These are phyloP conservation scores for Didymella sp. DNA, from an alignment of 2,329 filamentous ascomycete genomes.

Conservation along the genomic window DNA sequence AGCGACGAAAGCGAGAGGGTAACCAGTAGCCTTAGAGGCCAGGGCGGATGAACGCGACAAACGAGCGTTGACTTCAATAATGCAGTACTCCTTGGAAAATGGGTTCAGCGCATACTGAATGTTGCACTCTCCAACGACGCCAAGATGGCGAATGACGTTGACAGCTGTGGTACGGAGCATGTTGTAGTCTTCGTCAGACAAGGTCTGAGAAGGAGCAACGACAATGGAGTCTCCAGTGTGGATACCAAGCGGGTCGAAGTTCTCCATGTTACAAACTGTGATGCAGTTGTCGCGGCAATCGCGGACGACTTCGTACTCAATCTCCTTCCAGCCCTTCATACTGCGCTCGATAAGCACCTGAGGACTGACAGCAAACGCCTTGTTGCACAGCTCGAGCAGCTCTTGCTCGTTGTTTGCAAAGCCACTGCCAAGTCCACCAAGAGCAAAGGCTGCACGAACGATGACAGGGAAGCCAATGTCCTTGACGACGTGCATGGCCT, in stretches of 20 bases:
- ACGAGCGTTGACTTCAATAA: conserved; percentile 98
- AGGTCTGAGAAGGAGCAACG: conserved; percentile 93
- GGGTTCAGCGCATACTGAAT: conserved; percentile 98
- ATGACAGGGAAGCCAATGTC: conserved; percentile 96
- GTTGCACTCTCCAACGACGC: conserved; percentile 98
- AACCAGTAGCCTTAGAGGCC: conserved; percentile 96
- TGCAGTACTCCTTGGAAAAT: conserved; percentile 94
- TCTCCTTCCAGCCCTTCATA: conserved; percentile 99
- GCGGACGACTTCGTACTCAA: conserved; percentile 97
- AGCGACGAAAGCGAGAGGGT: conserved; percentile 93
- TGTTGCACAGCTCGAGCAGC: conserved; percentile 86
- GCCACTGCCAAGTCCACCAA: conserved; percentile 92
- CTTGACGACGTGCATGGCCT: conserved; percentile 87
- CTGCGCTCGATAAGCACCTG: conserved; percentile 96
- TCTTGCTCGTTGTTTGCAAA: conserved; percentile 90
- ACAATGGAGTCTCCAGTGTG: conserved; percentile 99
- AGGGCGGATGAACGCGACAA: conserved; percentile 93
- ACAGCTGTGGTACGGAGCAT: conserved; percentile 97
- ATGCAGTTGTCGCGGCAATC: conserved; percentile 98
- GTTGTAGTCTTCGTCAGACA: conserved; percentile 98
- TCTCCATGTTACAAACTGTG: conserved; percentile 99
- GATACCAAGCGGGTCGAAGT: conserved; percentile 97
- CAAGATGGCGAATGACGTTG: conserved; percentile 95
- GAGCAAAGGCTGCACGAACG: conserved; percentile 92
- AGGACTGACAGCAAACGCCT: conserved; percentile 92